Conservation (phyloP, 805 yeast genomes). For the Metschnikowia amazonensis region DNA sequence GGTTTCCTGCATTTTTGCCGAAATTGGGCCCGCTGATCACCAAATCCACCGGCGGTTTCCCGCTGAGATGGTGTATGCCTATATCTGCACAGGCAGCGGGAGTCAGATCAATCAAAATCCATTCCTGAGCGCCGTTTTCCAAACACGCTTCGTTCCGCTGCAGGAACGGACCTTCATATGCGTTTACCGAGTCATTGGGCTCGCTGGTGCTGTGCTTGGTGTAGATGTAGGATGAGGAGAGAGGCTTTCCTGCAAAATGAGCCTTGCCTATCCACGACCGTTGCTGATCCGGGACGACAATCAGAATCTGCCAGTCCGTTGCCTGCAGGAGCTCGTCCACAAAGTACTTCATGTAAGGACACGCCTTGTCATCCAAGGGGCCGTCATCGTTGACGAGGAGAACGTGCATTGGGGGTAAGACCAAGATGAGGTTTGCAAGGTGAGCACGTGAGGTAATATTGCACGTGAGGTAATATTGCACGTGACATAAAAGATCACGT, state of each 20-base stretch:
- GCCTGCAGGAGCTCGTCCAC: slow-evolving; percentile 59
- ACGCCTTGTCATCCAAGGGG: slow-evolving; percentile 72
- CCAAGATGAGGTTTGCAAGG: no score
- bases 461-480: no score
- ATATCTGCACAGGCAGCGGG: slow-evolving; percentile 95
- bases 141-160: slow-evolving; percentile 23
- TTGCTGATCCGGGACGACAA: slow-evolving; percentile 81
- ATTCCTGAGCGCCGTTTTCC: slow-evolving; percentile 57
- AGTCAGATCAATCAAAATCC: slow-evolving; percentile 87
- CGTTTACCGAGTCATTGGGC: slow-evolving; percentile 40
- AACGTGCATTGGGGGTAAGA: slow-evolving; percentile 47
- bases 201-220: slow-evolving; percentile 40
- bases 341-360: slow-evolving; percentile 82
- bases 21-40: slow-evolving; percentile 95
- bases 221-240: slow-evolving; percentile 62
- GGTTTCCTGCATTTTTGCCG: slow-evolving; percentile 87
- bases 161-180: slow-evolving; percentile 56
- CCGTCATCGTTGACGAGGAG: slow-evolving; percentile 92
- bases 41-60: slow-evolving; percentile 65
- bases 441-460: no score
- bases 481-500: no score
- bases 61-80: slow-evolving; percentile 68
- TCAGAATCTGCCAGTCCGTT: slow-evolving; percentile 82
- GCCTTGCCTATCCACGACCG: slow-evolving; percentile 98
- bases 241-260: slow-evolving; percentile 75